These are phyloP conservation scores for Ensete glaucum DNA, from an alignment of 176 grass and related monocot species.

Conservation along the genomic window DNA sequence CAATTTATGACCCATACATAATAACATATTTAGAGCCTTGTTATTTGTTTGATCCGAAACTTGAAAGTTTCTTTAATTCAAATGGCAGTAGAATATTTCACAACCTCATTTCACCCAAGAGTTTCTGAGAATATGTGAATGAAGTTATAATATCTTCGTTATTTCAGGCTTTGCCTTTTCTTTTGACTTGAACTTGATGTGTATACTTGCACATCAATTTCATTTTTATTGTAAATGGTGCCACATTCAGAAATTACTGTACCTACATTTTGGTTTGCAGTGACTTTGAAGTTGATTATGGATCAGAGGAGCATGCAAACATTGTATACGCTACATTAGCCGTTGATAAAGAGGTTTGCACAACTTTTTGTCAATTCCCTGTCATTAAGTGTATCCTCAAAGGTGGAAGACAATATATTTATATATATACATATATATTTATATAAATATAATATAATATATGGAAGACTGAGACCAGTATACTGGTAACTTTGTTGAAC, in stretches of 20 bases:
- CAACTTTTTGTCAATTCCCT: neutral
- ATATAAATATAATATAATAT: neutral
- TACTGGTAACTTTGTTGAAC: neutral
- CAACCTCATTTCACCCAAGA: neutral
- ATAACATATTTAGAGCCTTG: neutral
- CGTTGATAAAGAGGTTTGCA: slow-evolving; percentile 64
- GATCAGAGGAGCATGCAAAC: slow-evolving; percentile 39
- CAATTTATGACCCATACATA: neutral
- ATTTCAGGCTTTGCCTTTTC: neutral
- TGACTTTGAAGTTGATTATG: slow-evolving; percentile 67
- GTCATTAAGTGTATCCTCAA: neutral
- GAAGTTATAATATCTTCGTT: neutral
- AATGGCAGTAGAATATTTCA: neutral
- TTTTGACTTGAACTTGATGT: neutral
- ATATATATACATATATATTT: neutral
- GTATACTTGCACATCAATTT: neutral
- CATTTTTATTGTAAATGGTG: neutral
- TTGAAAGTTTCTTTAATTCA: neutral
- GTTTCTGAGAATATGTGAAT: neutral
- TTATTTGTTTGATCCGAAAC: neutral
- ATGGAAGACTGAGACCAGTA: neutral
- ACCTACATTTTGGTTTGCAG: slow-evolving; percentile 28
- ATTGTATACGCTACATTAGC: slow-evolving; percentile 38
- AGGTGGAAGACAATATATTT: neutral
- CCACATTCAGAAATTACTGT: neutral